Base-by-base conservation (phyloP, 768 basidiomycete species). In the Clavaria fumosa region DNA sequence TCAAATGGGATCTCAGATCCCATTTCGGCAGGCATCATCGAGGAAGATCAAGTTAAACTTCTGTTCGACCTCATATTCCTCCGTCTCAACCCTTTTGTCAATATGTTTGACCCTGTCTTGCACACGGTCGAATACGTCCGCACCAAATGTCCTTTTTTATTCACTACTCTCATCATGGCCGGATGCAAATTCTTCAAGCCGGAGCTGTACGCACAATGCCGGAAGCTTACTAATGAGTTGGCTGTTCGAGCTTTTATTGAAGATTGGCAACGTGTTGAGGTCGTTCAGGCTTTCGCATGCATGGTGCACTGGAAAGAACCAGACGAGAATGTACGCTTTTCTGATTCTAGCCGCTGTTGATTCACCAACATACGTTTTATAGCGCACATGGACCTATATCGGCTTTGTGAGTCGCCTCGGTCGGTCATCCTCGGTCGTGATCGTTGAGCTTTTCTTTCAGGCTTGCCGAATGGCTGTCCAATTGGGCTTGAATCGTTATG, bases 251-350 rank as follows among this genome's bases (percentile, higher is more conserved):
- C 85, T 6, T 86, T 90, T 48, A 66, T 73, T 22, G 75, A 80
- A 44, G 69, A 67, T n/a, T 77, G 71, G 70, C 79, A 83, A 53
- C 67, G 75, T 43, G 75, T 91, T 37, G 88, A 89, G 56, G 75
- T 88, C 15, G 80, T 84, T 3, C 89, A 93, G 56, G 83, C 85
- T 19, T 83, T 88, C 53, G 78, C 81, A 14, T 86, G 84, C 48
- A 63, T 91, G 43, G 84, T 78, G 26, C 91, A 90, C 56, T 91
- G 85, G 84, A 78, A 71, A 52, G 82, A 85, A 47, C 80, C 85
- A 27, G 76, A 82, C 44, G 89, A 93, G 47, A 81, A 74, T 39
- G 80, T 81, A 45, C 33, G 69, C 56, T 38, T 40, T 28, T 35
- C 39, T 40, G 24, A 38, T 37, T 31, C 34, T 20, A 37, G 21